Evolutionary conservation across 2,329 filamentous ascomycete species (phyloP).

Genomic region (Hypoxylon sp.): DNA sequence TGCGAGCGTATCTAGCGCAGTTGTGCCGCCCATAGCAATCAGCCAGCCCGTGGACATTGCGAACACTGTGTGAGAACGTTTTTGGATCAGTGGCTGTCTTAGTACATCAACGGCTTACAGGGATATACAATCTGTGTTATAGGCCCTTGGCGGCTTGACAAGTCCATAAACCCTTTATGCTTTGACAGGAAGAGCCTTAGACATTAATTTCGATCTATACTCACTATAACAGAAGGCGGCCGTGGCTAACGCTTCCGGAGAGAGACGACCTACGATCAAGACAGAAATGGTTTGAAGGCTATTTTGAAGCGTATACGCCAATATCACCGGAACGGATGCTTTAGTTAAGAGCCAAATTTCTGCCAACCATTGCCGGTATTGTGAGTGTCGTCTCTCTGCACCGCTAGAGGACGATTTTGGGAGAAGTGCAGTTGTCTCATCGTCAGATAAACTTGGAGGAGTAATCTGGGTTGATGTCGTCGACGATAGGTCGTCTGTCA

Average conservation of each 20-base stretch:
- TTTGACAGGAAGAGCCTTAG: neutral
- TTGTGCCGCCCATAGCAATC: constrained; percentile 87
- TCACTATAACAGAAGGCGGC: constrained; percentile 85
- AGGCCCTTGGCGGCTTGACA: neutral
- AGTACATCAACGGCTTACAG: too few species aligned
- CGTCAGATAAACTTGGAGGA: constrained; percentile 27
- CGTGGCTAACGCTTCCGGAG: constrained; percentile 83
- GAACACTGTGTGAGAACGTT: constrained; percentile 70
- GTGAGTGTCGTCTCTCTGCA: neutral
- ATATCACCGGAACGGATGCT: constrained; percentile 81
- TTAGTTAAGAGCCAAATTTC: constrained; percentile 79
- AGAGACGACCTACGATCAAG: constrained; percentile 83
- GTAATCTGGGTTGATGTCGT: constrained; percentile 31
- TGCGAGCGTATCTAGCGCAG: constrained; percentile 86
- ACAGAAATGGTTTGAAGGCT: constrained; percentile 87
- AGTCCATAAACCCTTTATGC: neutral
- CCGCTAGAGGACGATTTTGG: constrained; percentile 37
- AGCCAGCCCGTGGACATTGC: constrained; percentile 92
- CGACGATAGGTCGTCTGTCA: constrained; percentile 37
- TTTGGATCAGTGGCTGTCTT: constrained; percentile 11
- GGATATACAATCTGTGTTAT: neutral
- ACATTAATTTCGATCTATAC: constrained; percentile 3
- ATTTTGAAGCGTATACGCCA: constrained; percentile 89
- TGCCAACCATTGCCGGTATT: constrained; percentile 57
- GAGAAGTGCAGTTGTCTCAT: constrained; percentile 47